phyloP scores from a whole-genome alignment of 768 basidiomycete species.

The Lentinula guzmanii region DNA sequence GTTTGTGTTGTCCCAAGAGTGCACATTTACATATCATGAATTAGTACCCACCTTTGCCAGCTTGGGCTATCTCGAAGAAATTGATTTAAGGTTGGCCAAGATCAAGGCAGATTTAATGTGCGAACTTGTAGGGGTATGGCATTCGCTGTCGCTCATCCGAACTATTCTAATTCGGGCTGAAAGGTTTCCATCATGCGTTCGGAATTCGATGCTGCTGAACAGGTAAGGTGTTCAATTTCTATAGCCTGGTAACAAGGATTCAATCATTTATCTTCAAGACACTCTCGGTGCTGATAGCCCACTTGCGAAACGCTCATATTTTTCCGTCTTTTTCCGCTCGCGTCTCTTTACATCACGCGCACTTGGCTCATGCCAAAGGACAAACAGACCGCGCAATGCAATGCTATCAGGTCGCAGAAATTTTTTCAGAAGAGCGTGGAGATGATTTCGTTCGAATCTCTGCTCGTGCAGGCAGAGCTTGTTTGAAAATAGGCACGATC shows the following conservation, averaged over 20 bases:
- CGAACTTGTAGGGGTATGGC: slow-evolving; percentile 56
- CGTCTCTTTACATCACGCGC: slow-evolving; percentile 63
- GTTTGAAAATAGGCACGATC: not conserved
- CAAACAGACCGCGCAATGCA: slow-evolving; percentile 44
- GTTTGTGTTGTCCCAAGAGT: not conserved
- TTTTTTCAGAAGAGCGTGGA: slow-evolving; percentile 25
- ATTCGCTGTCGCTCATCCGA: not conserved
- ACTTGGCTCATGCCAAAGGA: slow-evolving; percentile 66
- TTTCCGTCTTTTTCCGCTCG: slow-evolving; percentile 54
- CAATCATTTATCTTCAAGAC: slow-evolving; percentile 19
- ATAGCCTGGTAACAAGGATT: too few relatives aligned
- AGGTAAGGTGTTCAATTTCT: slow-evolving; percentile 26
- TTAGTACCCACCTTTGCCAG: slow-evolving; percentile 47
- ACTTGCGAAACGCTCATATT: slow-evolving; percentile 45
- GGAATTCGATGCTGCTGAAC: slow-evolving; percentile 60
- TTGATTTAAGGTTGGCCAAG: slow-evolving; percentile 45
- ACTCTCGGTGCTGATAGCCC: slow-evolving; percentile 48
- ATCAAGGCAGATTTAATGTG: slow-evolving; percentile 69
- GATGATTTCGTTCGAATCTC: not conserved
- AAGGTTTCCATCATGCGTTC: slow-evolving; percentile 64
- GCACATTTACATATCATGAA: not conserved
- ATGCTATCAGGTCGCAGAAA: slow-evolving; percentile 60
- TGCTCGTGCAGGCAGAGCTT: slow-evolving; percentile 1
- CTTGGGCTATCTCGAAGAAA: slow-evolving; percentile 38
- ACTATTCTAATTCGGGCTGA: not conserved